Base-by-base conservation (phyloP, 257 asterid species). In the Nicotiana paniculata region DNA sequence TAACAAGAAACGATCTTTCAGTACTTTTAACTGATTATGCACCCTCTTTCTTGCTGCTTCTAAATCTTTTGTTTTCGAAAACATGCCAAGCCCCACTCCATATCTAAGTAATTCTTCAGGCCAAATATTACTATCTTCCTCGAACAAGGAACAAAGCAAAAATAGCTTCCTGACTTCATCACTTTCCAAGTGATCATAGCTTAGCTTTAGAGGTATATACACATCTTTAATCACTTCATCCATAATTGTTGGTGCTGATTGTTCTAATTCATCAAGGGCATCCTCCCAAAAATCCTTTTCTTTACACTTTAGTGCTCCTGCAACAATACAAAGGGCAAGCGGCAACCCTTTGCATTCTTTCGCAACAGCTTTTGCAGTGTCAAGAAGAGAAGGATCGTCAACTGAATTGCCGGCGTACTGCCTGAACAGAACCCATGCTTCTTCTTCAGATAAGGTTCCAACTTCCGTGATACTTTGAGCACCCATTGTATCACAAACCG, bases 341-440 rank as follows among this genome's bases (percentile, higher is more conserved):
- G 86, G 90, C 67, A 83, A 55, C 28, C 88, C 86, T 13, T 37
- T 70, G 70, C 90, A 86, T 79, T 67, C 75, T 21, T 30, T 6
- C 4, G 58, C 77, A 18, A 89, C 82, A 4, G 66, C 39, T 61
- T 13, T 28, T 32, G 90, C 88, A 11, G 48, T 26, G 12, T n/a
- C 28, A 18, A 2, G 5, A 24, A 78, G 10, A 32, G 48, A 26
- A 3, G 15, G 17, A 58, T 74, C 76, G 15, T 89, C 75, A 64
- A 58, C 72, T 53, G 55, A 32, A 8, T 46, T 10, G 1, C 86
- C 85, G 4, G 69, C 82, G 10, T 53, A 82, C 15, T 74, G 58
- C 15, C 5, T 51, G 7, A 89, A 88, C 4, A 89, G 85, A 33
- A 4, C 2, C 86, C 86, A 84, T 3, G 89, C 83, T 51, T 90